Conservation (phyloP, 2,329 filamentous ascomycete species). For the Aspergillus ibericus region DNA sequence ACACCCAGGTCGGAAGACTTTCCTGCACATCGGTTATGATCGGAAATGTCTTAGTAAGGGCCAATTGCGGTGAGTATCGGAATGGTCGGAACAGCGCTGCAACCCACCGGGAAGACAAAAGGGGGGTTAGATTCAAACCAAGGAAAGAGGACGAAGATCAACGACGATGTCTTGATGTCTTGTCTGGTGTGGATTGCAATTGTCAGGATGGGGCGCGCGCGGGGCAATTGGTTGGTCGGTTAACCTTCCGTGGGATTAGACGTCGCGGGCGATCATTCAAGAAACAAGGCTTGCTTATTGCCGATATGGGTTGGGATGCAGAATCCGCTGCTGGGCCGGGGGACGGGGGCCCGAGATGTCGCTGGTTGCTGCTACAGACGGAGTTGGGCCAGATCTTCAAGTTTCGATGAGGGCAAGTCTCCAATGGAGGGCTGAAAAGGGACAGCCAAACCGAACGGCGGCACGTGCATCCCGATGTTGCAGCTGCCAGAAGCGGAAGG, state of each 20-base stretch:
- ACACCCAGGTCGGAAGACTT: background rate
- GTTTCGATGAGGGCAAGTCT: background rate
- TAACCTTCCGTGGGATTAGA: constrained; percentile 2
- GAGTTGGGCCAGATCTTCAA: background rate
- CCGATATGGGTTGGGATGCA: background rate
- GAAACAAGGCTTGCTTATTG: background rate
- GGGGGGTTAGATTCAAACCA: background rate
- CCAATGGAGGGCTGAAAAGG: no score
- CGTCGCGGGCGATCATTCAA: background rate
- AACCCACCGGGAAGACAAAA: background rate
- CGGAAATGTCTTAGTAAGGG: background rate
- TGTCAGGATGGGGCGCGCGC: background rate
- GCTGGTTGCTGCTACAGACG: no score
- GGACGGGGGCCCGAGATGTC: background rate
- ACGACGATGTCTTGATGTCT: constrained; percentile 1
- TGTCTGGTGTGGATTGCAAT: background rate
- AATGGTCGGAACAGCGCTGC: background rate
- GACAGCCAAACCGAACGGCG: background rate
- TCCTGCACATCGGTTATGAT: background rate
- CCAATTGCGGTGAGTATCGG: background rate
- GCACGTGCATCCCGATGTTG: constrained; percentile 4
- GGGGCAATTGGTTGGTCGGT: constrained; percentile 3
- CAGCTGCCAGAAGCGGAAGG: background rate
- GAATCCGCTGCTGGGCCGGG: background rate
- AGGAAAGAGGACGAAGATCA: constrained; percentile 3